A percentile compares a stretch with the other conserved stretches of the same genome.
Evolutionary conservation across 305 asterid species (phyloP).

Genomic region (Fraxinus angustifolia): DNA sequence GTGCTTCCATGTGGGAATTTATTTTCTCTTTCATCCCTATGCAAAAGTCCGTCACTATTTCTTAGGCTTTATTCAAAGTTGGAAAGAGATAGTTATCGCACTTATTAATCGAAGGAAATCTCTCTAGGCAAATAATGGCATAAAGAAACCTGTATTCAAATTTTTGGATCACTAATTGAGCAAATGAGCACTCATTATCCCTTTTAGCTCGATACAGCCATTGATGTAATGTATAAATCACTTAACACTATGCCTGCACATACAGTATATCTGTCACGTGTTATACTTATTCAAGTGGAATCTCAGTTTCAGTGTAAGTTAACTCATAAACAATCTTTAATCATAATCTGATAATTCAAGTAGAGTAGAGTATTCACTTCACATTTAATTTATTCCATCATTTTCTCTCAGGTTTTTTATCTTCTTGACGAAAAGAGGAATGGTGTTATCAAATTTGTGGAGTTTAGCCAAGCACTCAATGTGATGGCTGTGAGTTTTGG

Average conservation of each 20-base stretch:
- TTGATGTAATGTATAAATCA: neutral
- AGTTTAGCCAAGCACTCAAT: conserved; percentile 62
- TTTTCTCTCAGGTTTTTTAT: conserved; percentile 53
- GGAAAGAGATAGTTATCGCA: neutral
- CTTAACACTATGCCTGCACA: neutral
- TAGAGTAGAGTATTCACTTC: neutral
- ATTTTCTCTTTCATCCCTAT: neutral
- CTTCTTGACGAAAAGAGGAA: conserved; percentile 65
- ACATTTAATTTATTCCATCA: neutral
- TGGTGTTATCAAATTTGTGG: conserved; percentile 73
- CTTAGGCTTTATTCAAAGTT: neutral
- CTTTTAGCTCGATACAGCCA: neutral
- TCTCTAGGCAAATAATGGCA: neutral
- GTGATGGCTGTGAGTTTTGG: conserved; percentile 25
- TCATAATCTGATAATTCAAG: neutral
- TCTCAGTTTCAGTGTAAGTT: no score
- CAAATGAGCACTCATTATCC: neutral
- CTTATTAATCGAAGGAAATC: neutral
- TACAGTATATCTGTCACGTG: neutral
- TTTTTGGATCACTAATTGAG: neutral
- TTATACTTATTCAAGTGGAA: no score
- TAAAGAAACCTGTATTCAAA: neutral
- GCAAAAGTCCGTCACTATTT: neutral
- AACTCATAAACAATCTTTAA: neutral
- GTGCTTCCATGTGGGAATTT: neutral